Percentiles rank a stretch among this genome's conserved stretches.
Conservation (phyloP, 1,139 yeast species). For the Debaryomycetaceae sp. region DNA sequence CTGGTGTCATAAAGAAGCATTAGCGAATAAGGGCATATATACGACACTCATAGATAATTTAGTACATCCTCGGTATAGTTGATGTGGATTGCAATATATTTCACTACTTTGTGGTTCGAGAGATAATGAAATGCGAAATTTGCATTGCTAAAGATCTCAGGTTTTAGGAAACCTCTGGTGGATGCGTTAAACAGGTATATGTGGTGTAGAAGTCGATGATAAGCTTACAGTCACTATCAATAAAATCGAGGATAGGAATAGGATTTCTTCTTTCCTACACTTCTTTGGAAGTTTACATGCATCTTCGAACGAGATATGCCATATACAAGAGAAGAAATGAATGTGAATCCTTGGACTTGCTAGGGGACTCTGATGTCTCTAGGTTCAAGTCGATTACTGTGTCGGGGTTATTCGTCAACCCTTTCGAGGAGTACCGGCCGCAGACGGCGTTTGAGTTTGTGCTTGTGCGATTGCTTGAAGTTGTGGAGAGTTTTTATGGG, state of each 20-base stretch:
- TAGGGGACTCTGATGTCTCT: slow-evolving; percentile 18
- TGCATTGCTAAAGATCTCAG: not conserved
- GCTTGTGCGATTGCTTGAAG: slow-evolving; percentile 64
- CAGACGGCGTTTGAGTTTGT: slow-evolving; percentile 87
- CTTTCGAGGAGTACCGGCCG: slow-evolving; percentile 85
- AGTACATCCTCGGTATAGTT: not conserved
- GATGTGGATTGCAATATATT: not conserved
- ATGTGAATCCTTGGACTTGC: slow-evolving; percentile 13
- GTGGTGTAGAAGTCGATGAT: not conserved
- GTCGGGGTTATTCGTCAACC: slow-evolving; percentile 83
- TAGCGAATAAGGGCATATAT: slow-evolving; percentile 17
- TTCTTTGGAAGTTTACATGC: slow-evolving; percentile 63
- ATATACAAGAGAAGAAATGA: slow-evolving; percentile 50
- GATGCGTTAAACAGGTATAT: not conserved
- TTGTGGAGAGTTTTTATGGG: slow-evolving; percentile 63
- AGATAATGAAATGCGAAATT: not conserved
- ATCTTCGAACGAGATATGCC: slow-evolving; percentile 51
- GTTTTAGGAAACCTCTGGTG: not conserved
- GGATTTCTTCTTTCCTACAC: slow-evolving; percentile 64
- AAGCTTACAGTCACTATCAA: slow-evolving; percentile 10
- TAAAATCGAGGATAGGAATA: slow-evolving; percentile 40
- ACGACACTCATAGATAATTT: not conserved
- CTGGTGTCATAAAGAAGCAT: slow-evolving; percentile 89
- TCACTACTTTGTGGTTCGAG: not conserved
- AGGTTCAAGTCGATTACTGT: slow-evolving; percentile 53